phyloP scores from a whole-genome alignment of 768 basidiomycete genomes.

The Trametes cingulata region DNA sequence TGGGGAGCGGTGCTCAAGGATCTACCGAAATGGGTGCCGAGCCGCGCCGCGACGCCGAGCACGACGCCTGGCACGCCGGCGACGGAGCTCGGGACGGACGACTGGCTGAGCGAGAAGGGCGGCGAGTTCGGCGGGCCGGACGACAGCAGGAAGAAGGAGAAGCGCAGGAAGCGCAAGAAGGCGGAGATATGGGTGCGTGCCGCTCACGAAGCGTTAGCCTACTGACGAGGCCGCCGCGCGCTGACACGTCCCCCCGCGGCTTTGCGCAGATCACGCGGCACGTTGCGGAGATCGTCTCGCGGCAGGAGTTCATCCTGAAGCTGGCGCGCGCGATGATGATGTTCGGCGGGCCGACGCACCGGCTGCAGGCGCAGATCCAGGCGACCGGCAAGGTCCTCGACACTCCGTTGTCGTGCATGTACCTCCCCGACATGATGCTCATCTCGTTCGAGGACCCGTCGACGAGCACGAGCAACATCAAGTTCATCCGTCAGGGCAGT shows the following conservation, averaged over 20 bases:
- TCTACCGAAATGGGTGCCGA: slow-evolving; percentile 35
- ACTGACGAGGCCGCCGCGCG: not conserved
- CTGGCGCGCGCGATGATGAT: slow-evolving; percentile 86
- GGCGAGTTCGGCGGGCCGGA: slow-evolving; percentile 20
- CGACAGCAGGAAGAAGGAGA: slow-evolving; percentile 42
- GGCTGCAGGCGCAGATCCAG: slow-evolving; percentile 78
- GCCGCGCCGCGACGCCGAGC: slow-evolving; percentile 29
- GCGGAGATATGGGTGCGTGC: slow-evolving; percentile 72
- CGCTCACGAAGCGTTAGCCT: not conserved
- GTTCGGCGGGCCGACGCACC: slow-evolving; percentile 83
- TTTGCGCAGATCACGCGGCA: slow-evolving; percentile 75
- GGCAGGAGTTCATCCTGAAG: slow-evolving; percentile 86
- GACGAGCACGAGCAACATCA: slow-evolving; percentile 80
- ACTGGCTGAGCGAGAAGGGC: slow-evolving; percentile 33
- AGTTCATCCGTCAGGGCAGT: slow-evolving; percentile 72
- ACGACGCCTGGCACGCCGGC: slow-evolving; percentile 32
- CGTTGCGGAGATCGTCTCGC: slow-evolving; percentile 76
- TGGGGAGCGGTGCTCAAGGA: slow-evolving; percentile 45
- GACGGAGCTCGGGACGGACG: slow-evolving; percentile 27
- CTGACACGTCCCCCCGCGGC: not conserved
- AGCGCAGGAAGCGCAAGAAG: slow-evolving; percentile 60
- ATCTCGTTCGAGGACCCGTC: slow-evolving; percentile 80
- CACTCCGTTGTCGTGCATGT: slow-evolving; percentile 71
- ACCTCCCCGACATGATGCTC: slow-evolving; percentile 73
- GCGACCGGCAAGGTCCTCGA: slow-evolving; percentile 80